Percentiles rank a stretch among this genome's conserved stretches.
Conservation (phyloP, 176 grass and related monocot species). For the Musa schizocarpa region DNA sequence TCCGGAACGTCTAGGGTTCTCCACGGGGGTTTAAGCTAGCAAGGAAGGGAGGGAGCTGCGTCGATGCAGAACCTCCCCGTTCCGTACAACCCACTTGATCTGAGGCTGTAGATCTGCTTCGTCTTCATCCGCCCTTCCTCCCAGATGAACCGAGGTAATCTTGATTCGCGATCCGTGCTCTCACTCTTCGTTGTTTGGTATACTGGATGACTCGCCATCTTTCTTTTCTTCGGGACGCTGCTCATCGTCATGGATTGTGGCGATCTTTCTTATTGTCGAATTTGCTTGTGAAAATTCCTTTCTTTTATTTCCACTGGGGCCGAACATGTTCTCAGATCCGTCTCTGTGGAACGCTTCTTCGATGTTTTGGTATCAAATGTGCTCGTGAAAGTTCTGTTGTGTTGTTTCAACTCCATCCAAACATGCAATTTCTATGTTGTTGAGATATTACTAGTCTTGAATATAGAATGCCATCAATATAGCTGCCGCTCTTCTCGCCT, state of each 20-base stretch:
- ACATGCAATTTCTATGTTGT: not conserved
- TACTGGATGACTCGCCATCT: not conserved
- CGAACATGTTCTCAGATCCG: slow-evolving; percentile 1
- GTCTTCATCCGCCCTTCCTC: not conserved
- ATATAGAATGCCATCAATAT: too few species aligned
- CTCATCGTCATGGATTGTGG: not conserved
- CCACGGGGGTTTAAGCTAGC: not conserved
- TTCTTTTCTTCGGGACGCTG: too few species aligned
- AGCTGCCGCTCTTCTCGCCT: too few species aligned
- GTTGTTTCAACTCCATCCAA: not conserved
- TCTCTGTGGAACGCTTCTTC: not conserved
- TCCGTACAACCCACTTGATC: not conserved
- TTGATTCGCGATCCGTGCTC: not conserved
- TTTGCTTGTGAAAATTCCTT: not conserved
- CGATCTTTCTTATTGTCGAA: not conserved
- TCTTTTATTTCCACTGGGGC: not conserved
- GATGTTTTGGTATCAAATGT: not conserved
- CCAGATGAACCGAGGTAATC: not conserved
- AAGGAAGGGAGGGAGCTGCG: not conserved
- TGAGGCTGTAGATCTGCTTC: not conserved
- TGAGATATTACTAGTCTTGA: too few species aligned
- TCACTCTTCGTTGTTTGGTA: not conserved
- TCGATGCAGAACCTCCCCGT: not conserved
- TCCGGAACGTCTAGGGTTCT: not conserved
- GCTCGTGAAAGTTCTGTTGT: not conserved